Base-by-base conservation (phyloP, 2,329 filamentous ascomycete species). In the Xylaria hypoxylon region DNA sequence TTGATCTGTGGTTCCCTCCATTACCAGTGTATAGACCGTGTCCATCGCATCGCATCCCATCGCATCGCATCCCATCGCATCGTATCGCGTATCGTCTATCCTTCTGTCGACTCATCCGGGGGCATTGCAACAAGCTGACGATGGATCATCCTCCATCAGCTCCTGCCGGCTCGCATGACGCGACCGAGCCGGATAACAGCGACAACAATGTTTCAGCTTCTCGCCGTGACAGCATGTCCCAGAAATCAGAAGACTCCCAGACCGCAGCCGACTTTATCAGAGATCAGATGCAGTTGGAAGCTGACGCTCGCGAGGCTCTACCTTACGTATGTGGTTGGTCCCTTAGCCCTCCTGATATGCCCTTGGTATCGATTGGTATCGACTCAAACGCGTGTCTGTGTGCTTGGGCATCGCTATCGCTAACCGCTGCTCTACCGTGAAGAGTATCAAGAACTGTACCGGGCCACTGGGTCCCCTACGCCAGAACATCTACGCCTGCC, bases 371-470 rank as follows among this genome's bases (percentile, higher is more conserved):
- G 28, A 5, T 31, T 31, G 2, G 28, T 38, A 38, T 15, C 35
- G 13, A 38, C 4, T 11, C 35, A 11, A 11, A 13, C 10, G 13
- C 5, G 10, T 38, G 13, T 15, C 2, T 15, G 13, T 38, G 47
- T 50, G 70, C 77, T 60, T 76, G 19, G 65, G 35, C 11, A 22
- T 48, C n/a, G n/a, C n/a, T n/a, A 10, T 63, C 57, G 38, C 72
- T 71, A 62, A 77, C 64, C 56, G 10, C 31, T 58, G 22, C 50
- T 35, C 24, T 2, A 2, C 38, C 26, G n/a, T 71, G n/a, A 42
- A 96, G 92, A 94, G 96, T 80, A 97, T 98, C 77, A 93, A 97
- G 73, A 90, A 90, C 52, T 99, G 96, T 81, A 98, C 96, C 53
- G 91, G 94, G 72, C 89, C 91, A n/a, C 89, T 98, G 31, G 96